Conservation (phyloP, 768 basidiomycete genomes). For the Phaeolepiota aurea region DNA sequence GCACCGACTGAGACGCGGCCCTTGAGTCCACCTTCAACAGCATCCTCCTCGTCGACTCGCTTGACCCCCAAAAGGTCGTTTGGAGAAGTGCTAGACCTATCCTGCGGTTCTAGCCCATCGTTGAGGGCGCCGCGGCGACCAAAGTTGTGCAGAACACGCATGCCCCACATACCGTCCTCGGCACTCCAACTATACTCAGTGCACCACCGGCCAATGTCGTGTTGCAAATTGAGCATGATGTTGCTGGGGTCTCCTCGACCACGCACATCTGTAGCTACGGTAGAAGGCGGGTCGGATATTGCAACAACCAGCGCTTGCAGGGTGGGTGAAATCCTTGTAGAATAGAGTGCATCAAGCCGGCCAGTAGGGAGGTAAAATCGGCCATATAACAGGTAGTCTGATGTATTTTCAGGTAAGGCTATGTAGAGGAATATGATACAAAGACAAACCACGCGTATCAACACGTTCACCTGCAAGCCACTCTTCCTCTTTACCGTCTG, state of each 20-base stretch:
- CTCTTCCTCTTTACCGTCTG: constrained; percentile 71
- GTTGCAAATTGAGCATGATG: constrained; percentile 79
- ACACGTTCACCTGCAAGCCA: constrained; percentile 78
- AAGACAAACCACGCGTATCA: constrained; percentile 58
- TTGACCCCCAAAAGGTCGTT: constrained; percentile 36
- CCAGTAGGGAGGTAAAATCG: constrained; percentile 86
- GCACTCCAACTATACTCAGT: constrained; percentile 93
- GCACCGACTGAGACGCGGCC: constrained; percentile 90
- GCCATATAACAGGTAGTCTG: constrained; percentile 93
- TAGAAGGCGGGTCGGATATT: constrained; percentile 72
- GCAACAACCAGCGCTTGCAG: constrained; percentile 79
- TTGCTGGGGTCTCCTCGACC: constrained; percentile 51
- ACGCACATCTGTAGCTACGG: constrained; percentile 30
- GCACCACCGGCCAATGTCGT: constrained; percentile 88
- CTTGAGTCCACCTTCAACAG: constrained; percentile 83
- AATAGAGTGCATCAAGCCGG: constrained; percentile 83
- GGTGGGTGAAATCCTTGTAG: constrained; percentile 70
- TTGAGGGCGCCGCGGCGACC: constrained; percentile 49
- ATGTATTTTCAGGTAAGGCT: too few species aligned
- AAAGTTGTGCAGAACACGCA: constrained; percentile 87
- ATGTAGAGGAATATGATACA: not conserved
- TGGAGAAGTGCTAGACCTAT: constrained; percentile 11
- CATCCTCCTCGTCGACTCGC: constrained; percentile 93
- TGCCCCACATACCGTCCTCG: constrained; percentile 90
- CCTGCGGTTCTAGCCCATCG: constrained; percentile 23